Conservation (phyloP, 2,329 filamentous ascomycete species). For the Alternaria brassicae region DNA sequence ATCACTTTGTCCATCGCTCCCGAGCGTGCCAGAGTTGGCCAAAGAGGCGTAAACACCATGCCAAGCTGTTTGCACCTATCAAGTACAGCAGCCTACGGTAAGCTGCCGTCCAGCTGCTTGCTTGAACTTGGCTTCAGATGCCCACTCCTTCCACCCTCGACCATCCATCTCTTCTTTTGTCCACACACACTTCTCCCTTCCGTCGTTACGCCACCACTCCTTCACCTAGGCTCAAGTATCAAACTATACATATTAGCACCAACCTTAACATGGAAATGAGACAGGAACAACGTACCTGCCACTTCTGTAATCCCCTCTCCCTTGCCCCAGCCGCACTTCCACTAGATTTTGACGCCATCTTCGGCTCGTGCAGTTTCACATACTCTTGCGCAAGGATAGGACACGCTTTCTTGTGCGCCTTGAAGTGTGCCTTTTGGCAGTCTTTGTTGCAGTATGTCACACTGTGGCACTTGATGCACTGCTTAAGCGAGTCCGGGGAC, state of each 20-base stretch:
- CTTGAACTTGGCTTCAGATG: neutral
- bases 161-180: neutral
- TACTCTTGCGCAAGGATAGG: slow-evolving; percentile 50
- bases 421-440: slow-evolving; percentile 51
- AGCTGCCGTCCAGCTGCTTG: no score
- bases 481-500: slow-evolving; percentile 36
- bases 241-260: slow-evolving; percentile 10
- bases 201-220: neutral
- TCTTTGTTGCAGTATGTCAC: slow-evolving; percentile 51
- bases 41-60: neutral
- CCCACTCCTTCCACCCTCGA: neutral
- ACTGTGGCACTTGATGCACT: slow-evolving; percentile 51
- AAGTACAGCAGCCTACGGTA: neutral
- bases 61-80: neutral
- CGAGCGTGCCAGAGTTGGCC: neutral
- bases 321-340: slow-evolving; percentile 37
- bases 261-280: neutral
- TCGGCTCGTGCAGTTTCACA: slow-evolving; percentile 48
- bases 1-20: neutral
- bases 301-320: slow-evolving; percentile 50
- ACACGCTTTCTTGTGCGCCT: slow-evolving; percentile 52
- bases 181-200: neutral
- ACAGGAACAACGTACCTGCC: slow-evolving; percentile 39
- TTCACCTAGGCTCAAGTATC: slow-evolving; percentile 7
- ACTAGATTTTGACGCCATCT: slow-evolving; percentile 45